Evolutionary conservation across 2,329 filamentous ascomycete species (phyloP), one percentile per base, ranked within the genome.

Genomic region (Fusarium agapanthi): DNA sequence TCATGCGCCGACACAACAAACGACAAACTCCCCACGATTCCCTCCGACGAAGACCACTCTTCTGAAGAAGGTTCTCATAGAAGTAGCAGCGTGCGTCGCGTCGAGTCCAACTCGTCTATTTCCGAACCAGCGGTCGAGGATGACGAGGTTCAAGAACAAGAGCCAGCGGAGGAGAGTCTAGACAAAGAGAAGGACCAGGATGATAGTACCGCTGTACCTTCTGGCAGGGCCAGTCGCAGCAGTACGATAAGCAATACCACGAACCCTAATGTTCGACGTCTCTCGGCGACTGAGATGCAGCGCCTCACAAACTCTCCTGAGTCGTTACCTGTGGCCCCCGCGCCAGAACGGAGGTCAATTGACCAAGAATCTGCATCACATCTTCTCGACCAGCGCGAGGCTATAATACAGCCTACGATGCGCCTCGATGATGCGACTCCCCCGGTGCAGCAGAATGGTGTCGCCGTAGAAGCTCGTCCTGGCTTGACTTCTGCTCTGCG

Each of bases 281-380:
- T 91, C 32, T 89, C 89, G 0, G 87, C 87, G 13, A 86, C 84
- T 41, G 87, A 90, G 75, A 89, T 91, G 77, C 86, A 89, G 59
- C 86, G 88, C 66, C 80, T 91, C 65, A 86, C 87, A 20, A 86
- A 84, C 34, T 84, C 87, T 4, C 88, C 88, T 11, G 87, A 89
- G 34, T 90, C 89, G 2, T 80, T 91, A 5, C 89, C 89, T 18
- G 79, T 91, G 2, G 86, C 87, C 4, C 79, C 81, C 71, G 79
- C 82, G 74, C 78, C 78, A 58, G 70, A 81, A 79, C 69, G 82
- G 76, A 71, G 80, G 79, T 69, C 78, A 77, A 70, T 84, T 79
- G 71, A 85, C 79, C 68, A 80, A 77, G 85, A 85, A 38, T 75
- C 79, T 4, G 76, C 74, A 53, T 75, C 78, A 22, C 70, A 70